Conservation (phyloP, 2,329 filamentous ascomycete species). For the Epichloe brachyelytri region DNA sequence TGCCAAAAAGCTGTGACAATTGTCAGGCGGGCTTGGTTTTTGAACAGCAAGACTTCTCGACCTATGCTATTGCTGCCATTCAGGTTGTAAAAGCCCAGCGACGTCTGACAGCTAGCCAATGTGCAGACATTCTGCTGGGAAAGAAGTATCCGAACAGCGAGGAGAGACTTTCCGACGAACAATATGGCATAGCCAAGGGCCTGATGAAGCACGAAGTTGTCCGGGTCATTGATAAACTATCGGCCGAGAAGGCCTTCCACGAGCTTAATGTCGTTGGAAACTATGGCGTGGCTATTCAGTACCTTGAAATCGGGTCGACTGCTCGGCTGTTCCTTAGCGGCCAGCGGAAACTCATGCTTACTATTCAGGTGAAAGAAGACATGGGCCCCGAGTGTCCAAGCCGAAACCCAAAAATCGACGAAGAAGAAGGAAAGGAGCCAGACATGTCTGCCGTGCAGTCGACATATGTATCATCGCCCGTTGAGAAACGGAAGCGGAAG, state of each 20-base stretch:
- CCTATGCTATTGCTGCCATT: slow-evolving; percentile 59
- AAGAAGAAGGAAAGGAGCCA: slow-evolving; percentile 24
- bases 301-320: slow-evolving; percentile 41
- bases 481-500: slow-evolving; percentile 22
- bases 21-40: slow-evolving; percentile 63
- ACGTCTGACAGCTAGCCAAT: slow-evolving; percentile 62
- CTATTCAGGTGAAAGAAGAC: slow-evolving; percentile 24
- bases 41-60: slow-evolving; percentile 63
- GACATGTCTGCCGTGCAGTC: slow-evolving; percentile 29
- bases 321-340: slow-evolving; percentile 31
- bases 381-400: slow-evolving; percentile 17
- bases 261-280: slow-evolving; percentile 47
- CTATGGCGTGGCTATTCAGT: slow-evolving; percentile 59
- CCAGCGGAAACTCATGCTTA: slow-evolving; percentile 31
- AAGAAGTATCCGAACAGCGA: slow-evolving; percentile 47
- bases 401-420: slow-evolving; percentile 22
- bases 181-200: slow-evolving; percentile 55
- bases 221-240: slow-evolving; percentile 66
- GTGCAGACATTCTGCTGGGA: slow-evolving; percentile 73
- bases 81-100: slow-evolving; percentile 49
- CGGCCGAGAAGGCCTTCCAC: slow-evolving; percentile 57
- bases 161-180: slow-evolving; percentile 37
- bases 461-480: slow-evolving; percentile 40
- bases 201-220: slow-evolving; percentile 67
- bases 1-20: slow-evolving; percentile 78